Evolutionary conservation across 2,329 filamentous ascomycete species (phyloP), one percentile per base, ranked within the genome.

Genomic region (Harringtonia aguacate): DNA sequence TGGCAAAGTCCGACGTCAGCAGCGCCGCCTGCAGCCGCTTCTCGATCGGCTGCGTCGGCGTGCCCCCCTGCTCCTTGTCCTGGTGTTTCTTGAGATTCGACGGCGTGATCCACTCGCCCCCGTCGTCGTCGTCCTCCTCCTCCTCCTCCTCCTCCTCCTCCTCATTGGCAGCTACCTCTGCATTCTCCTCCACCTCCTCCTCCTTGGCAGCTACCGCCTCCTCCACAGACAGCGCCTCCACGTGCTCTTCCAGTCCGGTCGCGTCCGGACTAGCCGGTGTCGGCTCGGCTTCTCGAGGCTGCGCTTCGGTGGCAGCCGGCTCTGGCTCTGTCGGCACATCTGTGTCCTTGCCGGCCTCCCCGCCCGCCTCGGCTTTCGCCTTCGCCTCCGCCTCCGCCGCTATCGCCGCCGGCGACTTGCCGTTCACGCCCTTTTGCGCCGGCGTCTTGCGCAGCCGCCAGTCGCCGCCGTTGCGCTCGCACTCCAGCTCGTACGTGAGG

Each of bases 1-100:
- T 94, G 44, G 92, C 90, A 64, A 86, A 97, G 68, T 98, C 92
- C 45, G 84, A 88, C 2, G 92, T 97, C 58, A 97, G 82, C 36
- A 90, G 81, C n/a, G 88, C 90, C 15, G 86, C 86, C 62, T 94
- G 82, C 53, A 95, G 82, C 13, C 77, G 78, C 49, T 76, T 75
- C 30, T 76, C 70, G 43, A 77, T 70, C 2, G 72, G 60, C 47
- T 69, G 61, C 39, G 71, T 64, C 34, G 71, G 64, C 18, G 68
- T 61, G 2, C 64, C 65, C 15, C 10, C 17, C 20, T 67, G 63
- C 53, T 90, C 81, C 58, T 79, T 75, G 47, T 76, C 77, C 66
- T 92, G 84, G 58, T 86, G 82, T 58, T 86, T 84, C 59, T 87
- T 85, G 52, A 98, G 75, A 64, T 97, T 98, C 34, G 82, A 81